Evolutionary conservation across 257 asterid genomes (phyloP), one percentile per base, ranked within the genome.

Genomic region (Striga asiatica): DNA sequence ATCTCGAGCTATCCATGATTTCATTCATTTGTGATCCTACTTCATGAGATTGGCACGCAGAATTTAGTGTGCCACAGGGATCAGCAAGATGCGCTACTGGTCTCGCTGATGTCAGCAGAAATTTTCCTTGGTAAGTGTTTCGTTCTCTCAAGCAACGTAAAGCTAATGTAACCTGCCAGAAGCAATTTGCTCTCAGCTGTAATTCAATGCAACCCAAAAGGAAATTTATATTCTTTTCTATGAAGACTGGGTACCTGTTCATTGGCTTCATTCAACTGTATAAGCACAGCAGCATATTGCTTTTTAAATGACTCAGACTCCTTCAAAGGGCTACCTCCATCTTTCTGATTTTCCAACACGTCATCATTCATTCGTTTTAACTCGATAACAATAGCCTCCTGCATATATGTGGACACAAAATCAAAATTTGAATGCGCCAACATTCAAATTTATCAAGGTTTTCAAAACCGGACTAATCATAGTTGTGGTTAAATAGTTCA

Each of bases 301-400:
- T 88, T 92, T 63, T 78, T 81, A 74, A 88, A 84, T 43, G 81
- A 58, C 56, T 88, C 97, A 0, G 94, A 79, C 17, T 82, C 88
- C 71, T 88, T 82, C 56, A 82, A 83, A 47, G 91, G 78, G 75
- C 61, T 53, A 35, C 61, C 74, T 4, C 76, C 74, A 22, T 76
- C 76, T 70, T 66, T 81, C 50, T 76, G 83, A 72, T 76, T 78
- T 71, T 82, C 89, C 65, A 61, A 49, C 46, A 88, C 88, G 31
- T 92, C 95, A 57, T 92, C 93, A 62, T 92, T 84, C 93, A 88
- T 77, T 28, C 67, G 86, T 76, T 80, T 84, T 61, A 92, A 67
- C 83, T 88, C 95, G 6, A 62, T 70, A 77, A 88, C 86, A 66
- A 82, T 61, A 23, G 93, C 94, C 65, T 92, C 99, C 99, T 92